Conservation (phyloP, 164 flowering plant species). For the Piper longum region DNA sequence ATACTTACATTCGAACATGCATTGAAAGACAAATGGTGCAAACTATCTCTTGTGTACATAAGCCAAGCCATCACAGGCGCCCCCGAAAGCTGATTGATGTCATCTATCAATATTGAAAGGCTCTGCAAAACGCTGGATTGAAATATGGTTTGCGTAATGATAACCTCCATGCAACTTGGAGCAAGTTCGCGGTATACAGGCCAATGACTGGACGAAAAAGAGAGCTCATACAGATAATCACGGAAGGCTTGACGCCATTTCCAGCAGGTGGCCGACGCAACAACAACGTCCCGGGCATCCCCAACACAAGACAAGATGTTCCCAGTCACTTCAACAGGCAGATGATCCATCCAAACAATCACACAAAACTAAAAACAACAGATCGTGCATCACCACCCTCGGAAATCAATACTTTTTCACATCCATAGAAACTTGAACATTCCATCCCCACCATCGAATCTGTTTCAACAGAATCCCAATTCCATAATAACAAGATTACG, state of each 20-base stretch:
- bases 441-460: too few relatives aligned
- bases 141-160: conserved; percentile 73
- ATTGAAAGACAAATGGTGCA: conserved; percentile 50
- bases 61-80: conserved; percentile 94
- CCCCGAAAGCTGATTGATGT: conserved; percentile 77
- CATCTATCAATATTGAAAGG: conserved; percentile 56
- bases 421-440: too few relatives aligned
- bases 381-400: neutral
- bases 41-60: conserved; percentile 72
- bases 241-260: conserved; percentile 81
- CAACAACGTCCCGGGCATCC: conserved; percentile 82
- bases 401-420: neutral
- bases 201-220: conserved; percentile 73
- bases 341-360: conserved; percentile 41
- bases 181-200: conserved; percentile 52
- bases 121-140: conserved; percentile 65
- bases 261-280: conserved; percentile 74
- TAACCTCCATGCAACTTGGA: conserved; percentile 42
- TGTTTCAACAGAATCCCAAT: too few relatives aligned
- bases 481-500: too few relatives aligned
- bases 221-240: conserved; percentile 59
- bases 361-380: neutral
- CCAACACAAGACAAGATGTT: conserved; percentile 69
- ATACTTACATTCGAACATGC: conserved; percentile 64
- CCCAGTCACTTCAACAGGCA: conserved; percentile 89